These are phyloP conservation scores for Peribolospora baueri DNA, from an alignment of 768 basidiomycete species.

Conservation along the genomic window DNA sequence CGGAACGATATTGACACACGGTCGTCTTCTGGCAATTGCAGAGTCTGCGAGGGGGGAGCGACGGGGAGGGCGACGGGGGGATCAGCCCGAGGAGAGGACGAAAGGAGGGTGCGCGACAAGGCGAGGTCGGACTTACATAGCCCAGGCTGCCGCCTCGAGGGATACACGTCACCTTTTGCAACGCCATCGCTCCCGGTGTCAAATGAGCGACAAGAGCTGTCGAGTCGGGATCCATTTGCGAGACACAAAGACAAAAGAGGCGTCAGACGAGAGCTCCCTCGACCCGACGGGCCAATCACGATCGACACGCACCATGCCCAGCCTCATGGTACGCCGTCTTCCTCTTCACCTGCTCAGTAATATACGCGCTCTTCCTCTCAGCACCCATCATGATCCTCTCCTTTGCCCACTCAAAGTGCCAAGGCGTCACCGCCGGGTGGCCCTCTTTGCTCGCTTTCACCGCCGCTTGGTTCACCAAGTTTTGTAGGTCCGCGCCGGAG, in stretches of 20 bases:
- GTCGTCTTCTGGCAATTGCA: slow-evolving; percentile 53
- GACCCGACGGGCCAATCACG: no score
- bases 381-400: slow-evolving; percentile 82
- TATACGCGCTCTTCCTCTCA: slow-evolving; percentile 69
- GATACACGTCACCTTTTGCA: slow-evolving; percentile 94
- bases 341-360: slow-evolving; percentile 61
- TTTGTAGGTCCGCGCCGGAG: slow-evolving; percentile 88
- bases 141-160: slow-evolving; percentile 87
- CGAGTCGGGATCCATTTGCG: neutral
- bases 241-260: neutral
- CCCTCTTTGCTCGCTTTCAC: slow-evolving; percentile 79
- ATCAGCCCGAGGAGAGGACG: neutral
- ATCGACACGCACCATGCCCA: slow-evolving; percentile 9
- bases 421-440: slow-evolving; percentile 40
- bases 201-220: slow-evolving; percentile 55
- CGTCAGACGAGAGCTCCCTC: neutral
- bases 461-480: slow-evolving; percentile 87
- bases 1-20: slow-evolving; percentile 42
- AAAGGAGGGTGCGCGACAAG: neutral
- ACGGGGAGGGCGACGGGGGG: neutral
- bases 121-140: slow-evolving; percentile 15
- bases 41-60: slow-evolving; percentile 27
- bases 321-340: slow-evolving; percentile 83
- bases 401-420: slow-evolving; percentile 96
- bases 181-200: slow-evolving; percentile 81